Evolutionary conservation across 2,329 filamentous ascomycete species (phyloP).

Genomic region (Verticillium tricorpus): DNA sequence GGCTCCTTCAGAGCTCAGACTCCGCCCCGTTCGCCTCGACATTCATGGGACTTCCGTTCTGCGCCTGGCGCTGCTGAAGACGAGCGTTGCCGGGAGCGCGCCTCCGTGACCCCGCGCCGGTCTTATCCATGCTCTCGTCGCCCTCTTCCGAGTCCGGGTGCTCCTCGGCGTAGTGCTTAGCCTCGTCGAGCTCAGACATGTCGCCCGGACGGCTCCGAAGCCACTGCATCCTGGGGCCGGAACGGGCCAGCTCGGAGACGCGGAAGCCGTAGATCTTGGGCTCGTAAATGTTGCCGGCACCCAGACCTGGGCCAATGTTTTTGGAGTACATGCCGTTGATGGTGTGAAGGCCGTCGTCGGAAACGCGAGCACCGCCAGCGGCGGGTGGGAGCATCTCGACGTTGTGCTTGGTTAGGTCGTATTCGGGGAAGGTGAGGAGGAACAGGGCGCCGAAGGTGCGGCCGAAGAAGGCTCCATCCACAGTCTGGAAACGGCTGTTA

Average conservation of each 20-base stretch:
- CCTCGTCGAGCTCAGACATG: slow-evolving; percentile 80
- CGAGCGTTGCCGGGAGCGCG: slow-evolving; percentile 37
- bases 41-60: slow-evolving; percentile 54
- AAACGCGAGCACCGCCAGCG: slow-evolving; percentile 23
- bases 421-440: slow-evolving; percentile 96
- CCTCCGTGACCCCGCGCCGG: slow-evolving; percentile 35
- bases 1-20: slow-evolving; percentile 41
- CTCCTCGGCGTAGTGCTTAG: slow-evolving; percentile 47
- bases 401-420: slow-evolving; percentile 75
- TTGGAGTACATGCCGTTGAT: slow-evolving; percentile 84
- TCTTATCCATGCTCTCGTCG: slow-evolving; percentile 43
- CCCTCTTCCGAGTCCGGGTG: slow-evolving; percentile 56
- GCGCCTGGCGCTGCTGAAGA: slow-evolving; percentile 35
- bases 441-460: slow-evolving; percentile 96
- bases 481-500: slow-evolving; percentile 94
- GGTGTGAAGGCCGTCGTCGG: slow-evolving; percentile 42
- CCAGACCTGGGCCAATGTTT: slow-evolving; percentile 87
- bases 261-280: slow-evolving; percentile 95
- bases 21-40: slow-evolving; percentile 51
- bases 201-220: slow-evolving; percentile 78
- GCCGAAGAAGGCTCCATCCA: slow-evolving; percentile 97
- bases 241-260: slow-evolving; percentile 84
- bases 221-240: slow-evolving; percentile 96
- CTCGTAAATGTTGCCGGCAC: slow-evolving; percentile 80
- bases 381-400: slow-evolving; percentile 46